Evolutionary conservation across 208 protist genomes (phyloP).

Genomic region (Trypanosoma melophagium): DNA sequence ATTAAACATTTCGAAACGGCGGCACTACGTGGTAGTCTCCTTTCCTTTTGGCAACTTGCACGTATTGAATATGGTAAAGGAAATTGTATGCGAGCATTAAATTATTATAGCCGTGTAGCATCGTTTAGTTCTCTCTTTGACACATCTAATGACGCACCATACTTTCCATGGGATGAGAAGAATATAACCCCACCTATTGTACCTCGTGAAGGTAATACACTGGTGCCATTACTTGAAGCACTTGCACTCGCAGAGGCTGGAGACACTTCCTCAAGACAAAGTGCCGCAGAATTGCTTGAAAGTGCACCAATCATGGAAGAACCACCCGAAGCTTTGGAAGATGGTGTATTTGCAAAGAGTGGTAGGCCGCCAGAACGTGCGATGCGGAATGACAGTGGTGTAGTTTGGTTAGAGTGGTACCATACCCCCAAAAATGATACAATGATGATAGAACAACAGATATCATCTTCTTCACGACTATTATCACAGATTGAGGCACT

Average conservation of each 20-base stretch:
- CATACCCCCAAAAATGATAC: neutral
- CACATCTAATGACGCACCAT: slow-evolving; percentile 9
- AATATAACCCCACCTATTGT: slow-evolving; percentile 8
- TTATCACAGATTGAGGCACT: slow-evolving; percentile 51
- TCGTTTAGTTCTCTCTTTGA: slow-evolving; percentile 51
- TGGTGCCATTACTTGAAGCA: slow-evolving; percentile 50
- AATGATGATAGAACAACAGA: neutral
- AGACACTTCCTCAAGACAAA: slow-evolving; percentile 5
- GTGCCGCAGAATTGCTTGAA: slow-evolving; percentile 41
- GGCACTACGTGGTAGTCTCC: slow-evolving; percentile 47
- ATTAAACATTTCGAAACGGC: slow-evolving; percentile 41
- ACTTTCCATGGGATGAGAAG: slow-evolving; percentile 25
- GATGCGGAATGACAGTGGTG: neutral
- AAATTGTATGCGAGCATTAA: slow-evolving; percentile 39
- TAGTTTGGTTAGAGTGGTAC: slow-evolving; percentile 20
- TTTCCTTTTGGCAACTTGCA: slow-evolving; percentile 78
- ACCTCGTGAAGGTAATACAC: slow-evolving; percentile 16
- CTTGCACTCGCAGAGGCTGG: slow-evolving; percentile 62
- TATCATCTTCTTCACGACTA: slow-evolving; percentile 2
- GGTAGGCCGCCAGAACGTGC: slow-evolving; percentile 7
- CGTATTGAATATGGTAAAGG: slow-evolving; percentile 23
- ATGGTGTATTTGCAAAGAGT: slow-evolving; percentile 25
- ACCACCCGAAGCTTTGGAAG: slow-evolving; percentile 7
- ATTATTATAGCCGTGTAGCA: slow-evolving; percentile 43
- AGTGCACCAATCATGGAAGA: slow-evolving; percentile 33